phyloP scores from a whole-genome alignment of 1,284 basidiomycete species.

The Tetrapyrgos nigripes region DNA sequence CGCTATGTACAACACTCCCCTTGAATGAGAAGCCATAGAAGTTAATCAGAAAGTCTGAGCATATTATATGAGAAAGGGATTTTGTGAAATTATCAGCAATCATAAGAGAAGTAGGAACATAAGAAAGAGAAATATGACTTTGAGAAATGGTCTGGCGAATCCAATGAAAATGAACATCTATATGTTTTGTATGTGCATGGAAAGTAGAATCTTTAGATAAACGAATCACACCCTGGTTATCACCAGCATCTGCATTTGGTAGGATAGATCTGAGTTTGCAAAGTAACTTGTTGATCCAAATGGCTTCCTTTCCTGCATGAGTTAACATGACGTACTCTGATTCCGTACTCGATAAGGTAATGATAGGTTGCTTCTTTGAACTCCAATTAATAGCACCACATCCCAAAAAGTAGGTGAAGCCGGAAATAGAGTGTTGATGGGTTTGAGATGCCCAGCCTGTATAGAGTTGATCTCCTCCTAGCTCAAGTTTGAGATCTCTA shows the following conservation, averaged over 20 bases:
- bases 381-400: constrained; percentile 28
- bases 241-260: constrained; percentile 27
- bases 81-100: constrained; percentile 9
- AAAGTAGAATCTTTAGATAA: constrained; percentile 21
- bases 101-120: constrained; percentile 4
- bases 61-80: neutral
- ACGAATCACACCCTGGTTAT: constrained; percentile 22
- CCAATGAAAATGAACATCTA: constrained; percentile 41
- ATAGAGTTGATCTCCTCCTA: neutral
- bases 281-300: too few relatives aligned
- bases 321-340: constrained; percentile 32
- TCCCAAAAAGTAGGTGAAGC: constrained; percentile 29
- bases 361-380: too few relatives aligned
- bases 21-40: neutral
- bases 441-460: constrained; percentile 32
- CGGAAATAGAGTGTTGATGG: constrained; percentile 27
- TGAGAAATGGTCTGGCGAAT: constrained; percentile 35
- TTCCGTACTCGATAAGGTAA: constrained; percentile 31
- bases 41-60: too few relatives aligned
- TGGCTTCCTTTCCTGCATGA: constrained; percentile 35
- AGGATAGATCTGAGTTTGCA: too few relatives aligned
- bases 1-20: too few relatives aligned
- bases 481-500: neutral
- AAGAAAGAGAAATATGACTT: neutral
- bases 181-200: constrained; percentile 42